Percentiles rank a stretch among this genome's conserved stretches.
Conservation (phyloP, 805 yeast genomes). For the Candida gorgasii region DNA sequence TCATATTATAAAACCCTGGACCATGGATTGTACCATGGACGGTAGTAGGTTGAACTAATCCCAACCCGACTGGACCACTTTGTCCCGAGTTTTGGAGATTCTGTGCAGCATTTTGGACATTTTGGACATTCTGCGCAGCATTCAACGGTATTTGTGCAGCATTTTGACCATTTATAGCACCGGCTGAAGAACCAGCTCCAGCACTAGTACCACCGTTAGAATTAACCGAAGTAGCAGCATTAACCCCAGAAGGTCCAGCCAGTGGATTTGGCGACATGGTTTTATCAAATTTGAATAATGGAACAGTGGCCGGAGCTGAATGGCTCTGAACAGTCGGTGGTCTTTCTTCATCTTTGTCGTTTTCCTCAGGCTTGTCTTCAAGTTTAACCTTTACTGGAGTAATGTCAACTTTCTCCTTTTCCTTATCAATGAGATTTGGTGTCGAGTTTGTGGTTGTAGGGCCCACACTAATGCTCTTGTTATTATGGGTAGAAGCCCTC, state of each 20-base stretch:
- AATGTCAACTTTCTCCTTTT: background rate
- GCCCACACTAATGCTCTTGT: slow-evolving; percentile 7
- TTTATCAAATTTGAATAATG: slow-evolving; percentile 1
- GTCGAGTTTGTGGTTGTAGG: slow-evolving; percentile 4
- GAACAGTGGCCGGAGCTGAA: slow-evolving; percentile 9
- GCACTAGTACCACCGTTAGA: background rate
- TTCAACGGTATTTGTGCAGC: too few species aligned
- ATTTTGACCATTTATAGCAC: background rate
- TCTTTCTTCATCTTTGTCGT: background rate
- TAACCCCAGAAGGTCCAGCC: background rate
- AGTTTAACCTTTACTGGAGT: background rate
- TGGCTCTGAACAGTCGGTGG: slow-evolving; percentile 5
- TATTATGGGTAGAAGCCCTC: slow-evolving; percentile 4
- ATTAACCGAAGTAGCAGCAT: background rate
- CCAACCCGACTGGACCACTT: slow-evolving; percentile 1
- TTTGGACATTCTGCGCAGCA: too few species aligned
- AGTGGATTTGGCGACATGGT: too few species aligned
- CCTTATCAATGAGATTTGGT: slow-evolving; percentile 2
- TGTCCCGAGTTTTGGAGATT: too few species aligned
- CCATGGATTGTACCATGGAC: background rate
- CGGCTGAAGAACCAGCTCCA: slow-evolving; percentile 5
- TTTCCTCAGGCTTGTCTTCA: background rate
- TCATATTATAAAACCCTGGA: background rate
- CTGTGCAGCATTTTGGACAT: too few species aligned
- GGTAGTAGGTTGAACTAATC: slow-evolving; percentile 1